These are phyloP conservation scores for Cucurbita maxima DNA, from an alignment of 306 rosid species.

Conservation along the genomic window DNA sequence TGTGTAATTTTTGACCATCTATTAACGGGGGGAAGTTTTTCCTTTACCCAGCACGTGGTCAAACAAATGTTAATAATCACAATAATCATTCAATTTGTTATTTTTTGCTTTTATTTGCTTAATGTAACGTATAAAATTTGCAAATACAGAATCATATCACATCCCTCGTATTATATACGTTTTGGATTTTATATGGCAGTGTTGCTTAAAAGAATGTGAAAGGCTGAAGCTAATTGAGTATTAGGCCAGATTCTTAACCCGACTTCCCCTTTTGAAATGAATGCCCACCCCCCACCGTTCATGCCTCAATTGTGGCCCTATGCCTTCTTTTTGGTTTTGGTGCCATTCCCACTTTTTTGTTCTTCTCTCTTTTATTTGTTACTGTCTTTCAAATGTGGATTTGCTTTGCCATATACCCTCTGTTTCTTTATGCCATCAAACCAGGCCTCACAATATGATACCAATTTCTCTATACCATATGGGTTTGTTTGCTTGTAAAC, in stretches of 20 bases:
- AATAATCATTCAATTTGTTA: not conserved
- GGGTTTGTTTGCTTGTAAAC: conserved; percentile 19
- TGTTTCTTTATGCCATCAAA: not conserved
- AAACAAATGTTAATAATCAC: not conserved
- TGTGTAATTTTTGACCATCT: conserved; percentile 28
- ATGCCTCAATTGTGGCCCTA: conserved; percentile 26
- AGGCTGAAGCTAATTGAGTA: conserved; percentile 6
- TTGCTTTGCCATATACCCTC: conserved; percentile 13
- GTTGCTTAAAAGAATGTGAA: conserved; percentile 8
- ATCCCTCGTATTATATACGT: not conserved
- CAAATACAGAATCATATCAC: not conserved
- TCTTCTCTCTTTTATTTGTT: not conserved
- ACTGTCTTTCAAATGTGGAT: conserved; percentile 15
- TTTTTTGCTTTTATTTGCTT: not conserved
- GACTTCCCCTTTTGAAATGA: not conserved
- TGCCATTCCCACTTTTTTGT: conserved; percentile 15
- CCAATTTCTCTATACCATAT: conserved; percentile 11
- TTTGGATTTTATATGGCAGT: not conserved
- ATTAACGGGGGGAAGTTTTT: conserved; percentile 11
- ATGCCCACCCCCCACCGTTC: conserved; percentile 13
- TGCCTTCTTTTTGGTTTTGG: conserved; percentile 22
- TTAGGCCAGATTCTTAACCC: conserved; percentile 7
- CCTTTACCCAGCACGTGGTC: conserved; percentile 14
- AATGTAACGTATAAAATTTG: not conserved
- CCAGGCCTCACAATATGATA: conserved; percentile 27